A percentile compares a stretch with the other conserved stretches of the same genome.
phyloP scores from a whole-genome alignment of 495 filamentous ascomycete genomes.

The Aspergillus hancockii region DNA sequence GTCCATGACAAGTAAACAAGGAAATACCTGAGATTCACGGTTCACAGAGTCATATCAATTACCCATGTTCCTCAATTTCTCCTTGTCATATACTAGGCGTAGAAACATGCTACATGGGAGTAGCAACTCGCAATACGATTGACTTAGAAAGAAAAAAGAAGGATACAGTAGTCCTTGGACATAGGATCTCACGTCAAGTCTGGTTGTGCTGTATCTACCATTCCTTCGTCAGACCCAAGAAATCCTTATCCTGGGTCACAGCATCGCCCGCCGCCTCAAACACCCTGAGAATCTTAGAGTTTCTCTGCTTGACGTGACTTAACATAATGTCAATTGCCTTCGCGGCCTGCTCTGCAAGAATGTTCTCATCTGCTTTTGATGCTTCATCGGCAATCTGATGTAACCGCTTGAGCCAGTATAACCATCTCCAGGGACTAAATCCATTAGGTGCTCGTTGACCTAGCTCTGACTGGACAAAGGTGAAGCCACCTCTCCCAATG shows the following conservation, averaged over 20 bases:
- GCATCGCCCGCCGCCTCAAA: constrained; percentile 10
- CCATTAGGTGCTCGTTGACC: constrained; percentile 9
- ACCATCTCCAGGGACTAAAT: constrained; percentile 15
- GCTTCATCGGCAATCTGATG: constrained; percentile 14
- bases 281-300: constrained; percentile 11
- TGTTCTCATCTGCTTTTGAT: neutral
- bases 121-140: neutral
- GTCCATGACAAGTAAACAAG: no score
- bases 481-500: constrained; percentile 5
- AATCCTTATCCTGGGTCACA: constrained; percentile 8
- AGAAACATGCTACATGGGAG: no score
- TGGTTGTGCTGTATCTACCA: constrained; percentile 1
- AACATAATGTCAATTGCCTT: constrained; percentile 14
- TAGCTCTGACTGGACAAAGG: constrained; percentile 13
- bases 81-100: no score
- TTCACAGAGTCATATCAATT: no score
- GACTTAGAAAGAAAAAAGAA: constrained; percentile 1
- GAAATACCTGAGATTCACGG: no score
- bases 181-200: constrained; percentile 1
- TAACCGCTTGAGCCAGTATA: constrained; percentile 17
- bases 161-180: neutral
- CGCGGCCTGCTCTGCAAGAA: constrained; percentile 3
- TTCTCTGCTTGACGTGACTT: constrained; percentile 11
- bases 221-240: constrained; percentile 10
- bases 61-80: no score